These are phyloP conservation scores for Pichia eremophila DNA, from an alignment of 805 yeast species.

Conservation along the genomic window DNA sequence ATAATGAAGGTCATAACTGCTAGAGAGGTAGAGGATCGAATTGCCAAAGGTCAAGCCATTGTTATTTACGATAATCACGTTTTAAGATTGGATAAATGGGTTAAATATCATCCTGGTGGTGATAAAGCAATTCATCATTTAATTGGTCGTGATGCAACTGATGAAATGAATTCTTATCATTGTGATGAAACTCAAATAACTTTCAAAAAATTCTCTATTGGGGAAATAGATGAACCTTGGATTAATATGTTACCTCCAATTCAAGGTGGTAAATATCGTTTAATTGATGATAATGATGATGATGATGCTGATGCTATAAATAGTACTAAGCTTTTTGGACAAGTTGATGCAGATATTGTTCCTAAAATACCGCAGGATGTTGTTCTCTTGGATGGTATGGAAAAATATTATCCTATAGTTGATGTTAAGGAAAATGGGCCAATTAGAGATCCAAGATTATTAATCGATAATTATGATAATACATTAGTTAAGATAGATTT, in stretches of 20 bases:
- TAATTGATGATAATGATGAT: conserved; percentile 12
- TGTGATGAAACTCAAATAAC: conserved; percentile 42
- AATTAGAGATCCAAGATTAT: conserved; percentile 46
- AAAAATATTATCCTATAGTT: conserved; percentile 27
- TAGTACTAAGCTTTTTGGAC: conserved; percentile 28
- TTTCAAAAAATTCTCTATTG: conserved; percentile 56
- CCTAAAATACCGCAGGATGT: conserved; percentile 45
- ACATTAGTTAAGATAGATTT: conserved; percentile 46
- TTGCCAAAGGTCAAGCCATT: conserved; percentile 58
- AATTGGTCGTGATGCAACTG: conserved; percentile 86
- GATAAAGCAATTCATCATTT: conserved; percentile 74
- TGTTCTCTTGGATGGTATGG: conserved; percentile 31
- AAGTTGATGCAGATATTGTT: conserved; percentile 31
- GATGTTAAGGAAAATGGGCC: conserved; percentile 10
- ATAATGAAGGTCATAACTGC: conserved; percentile 10
- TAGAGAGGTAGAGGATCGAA: conserved; percentile 41
- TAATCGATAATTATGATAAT: conserved; percentile 52
- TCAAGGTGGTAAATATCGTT: conserved; percentile 58
- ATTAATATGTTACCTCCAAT: conserved; percentile 75
- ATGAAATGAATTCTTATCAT: conserved; percentile 84
- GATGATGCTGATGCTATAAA: background rate
- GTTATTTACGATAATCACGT: conserved; percentile 58
- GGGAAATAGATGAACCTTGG: conserved; percentile 59
- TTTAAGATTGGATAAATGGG: conserved; percentile 61
- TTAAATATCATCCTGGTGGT: conserved; percentile 79